These are phyloP conservation scores for Protomyces gravidus DNA, from an alignment of 1,139 yeast species.

Conservation along the genomic window DNA sequence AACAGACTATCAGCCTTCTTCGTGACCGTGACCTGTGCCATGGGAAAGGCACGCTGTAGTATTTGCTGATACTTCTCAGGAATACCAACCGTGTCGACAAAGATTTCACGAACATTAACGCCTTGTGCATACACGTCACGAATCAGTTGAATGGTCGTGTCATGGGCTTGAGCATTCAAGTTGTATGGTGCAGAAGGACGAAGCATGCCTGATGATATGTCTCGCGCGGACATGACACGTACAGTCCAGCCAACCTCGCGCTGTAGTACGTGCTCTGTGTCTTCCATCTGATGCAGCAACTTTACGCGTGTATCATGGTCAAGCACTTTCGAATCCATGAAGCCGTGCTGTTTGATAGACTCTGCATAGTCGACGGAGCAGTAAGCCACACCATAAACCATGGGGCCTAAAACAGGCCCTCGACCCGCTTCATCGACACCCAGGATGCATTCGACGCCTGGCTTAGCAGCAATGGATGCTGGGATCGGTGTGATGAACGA, in stretches of 20 bases:
- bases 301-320: conserved; percentile 65
- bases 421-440: conserved; percentile 99
- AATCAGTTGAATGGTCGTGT: conserved; percentile 77
- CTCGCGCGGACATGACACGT: conserved; percentile 76
- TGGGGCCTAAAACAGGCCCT: conserved; percentile 91
- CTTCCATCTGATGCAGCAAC: conserved; percentile 58
- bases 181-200: conserved; percentile 63
- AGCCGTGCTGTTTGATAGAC: conserved; percentile 61
- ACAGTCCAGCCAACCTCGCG: conserved; percentile 82
- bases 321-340: conserved; percentile 82
- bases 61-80: conserved; percentile 79
- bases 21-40: conserved; percentile 71
- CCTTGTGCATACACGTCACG: conserved; percentile 57
- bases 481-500: conserved; percentile 45
- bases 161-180: conserved; percentile 93
- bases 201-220: conserved; percentile 85
- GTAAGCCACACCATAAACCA: conserved; percentile 91
- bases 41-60: conserved; percentile 64
- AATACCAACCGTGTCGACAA: conserved; percentile 96
- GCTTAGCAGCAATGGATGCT: conserved; percentile 33
- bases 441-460: conserved; percentile 47
- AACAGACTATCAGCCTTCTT: conserved; percentile 93
- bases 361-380: conserved; percentile 56
- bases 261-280: conserved; percentile 46
- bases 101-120: conserved; percentile 55